These are phyloP conservation scores for Allium fistulosum DNA, from an alignment of 106 monocot species.

Conservation along the genomic window DNA sequence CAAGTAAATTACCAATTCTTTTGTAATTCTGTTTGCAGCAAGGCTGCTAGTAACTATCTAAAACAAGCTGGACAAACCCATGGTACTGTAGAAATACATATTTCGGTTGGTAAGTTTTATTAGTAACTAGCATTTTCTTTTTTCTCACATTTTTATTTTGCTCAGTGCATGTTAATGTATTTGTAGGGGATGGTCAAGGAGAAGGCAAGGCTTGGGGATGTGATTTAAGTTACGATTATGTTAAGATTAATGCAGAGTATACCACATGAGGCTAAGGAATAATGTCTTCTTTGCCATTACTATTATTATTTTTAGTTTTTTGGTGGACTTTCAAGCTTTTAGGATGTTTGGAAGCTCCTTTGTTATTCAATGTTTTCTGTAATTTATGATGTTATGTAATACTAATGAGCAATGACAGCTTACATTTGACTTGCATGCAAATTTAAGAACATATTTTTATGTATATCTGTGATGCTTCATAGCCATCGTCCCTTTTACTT, in stretches of 20 bases:
- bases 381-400: too few relatives aligned
- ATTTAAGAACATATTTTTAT: too few relatives aligned
- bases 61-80: slow-evolving; percentile 64
- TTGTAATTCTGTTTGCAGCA: slow-evolving; percentile 17
- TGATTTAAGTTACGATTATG: slow-evolving; percentile 94
- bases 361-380: too few relatives aligned
- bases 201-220: slow-evolving; percentile 87
- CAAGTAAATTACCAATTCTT: too few relatives aligned
- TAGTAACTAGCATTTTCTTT: neutral
- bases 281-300: too few relatives aligned
- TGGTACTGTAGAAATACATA: slow-evolving; percentile 73
- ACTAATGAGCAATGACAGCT: too few relatives aligned
- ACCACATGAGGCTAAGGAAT: slow-evolving; percentile 27
- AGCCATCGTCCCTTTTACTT: too few relatives aligned
- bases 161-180: neutral
- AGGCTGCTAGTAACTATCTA: slow-evolving; percentile 81
- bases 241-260: slow-evolving; percentile 96
- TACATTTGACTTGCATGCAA: too few relatives aligned
- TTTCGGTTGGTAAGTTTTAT: slow-evolving; percentile 69
- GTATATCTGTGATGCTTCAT: too few relatives aligned
- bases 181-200: slow-evolving; percentile 53
- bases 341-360: too few relatives aligned
- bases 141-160: neutral
- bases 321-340: too few relatives aligned
- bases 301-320: too few relatives aligned